Evolutionary conservation across 108 stramenopile species (phyloP).

Genomic region (Cyclotella sp.): DNA sequence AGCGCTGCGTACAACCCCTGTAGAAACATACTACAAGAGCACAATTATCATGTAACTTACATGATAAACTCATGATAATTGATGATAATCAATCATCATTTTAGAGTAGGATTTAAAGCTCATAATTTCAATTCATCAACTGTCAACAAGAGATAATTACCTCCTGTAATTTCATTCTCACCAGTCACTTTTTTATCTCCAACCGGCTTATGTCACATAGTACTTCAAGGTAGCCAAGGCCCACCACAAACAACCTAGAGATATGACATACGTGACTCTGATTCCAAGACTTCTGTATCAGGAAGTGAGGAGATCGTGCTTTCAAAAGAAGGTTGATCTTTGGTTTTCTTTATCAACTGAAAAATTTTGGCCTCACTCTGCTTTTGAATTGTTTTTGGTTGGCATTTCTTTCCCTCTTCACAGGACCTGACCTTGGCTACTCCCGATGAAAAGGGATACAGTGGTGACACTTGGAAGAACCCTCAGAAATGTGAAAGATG

Average conservation of each 20-base stretch:
- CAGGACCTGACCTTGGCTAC: neutral
- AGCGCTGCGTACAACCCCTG: no score
- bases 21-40: no score
- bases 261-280: neutral
- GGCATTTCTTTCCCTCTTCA: neutral
- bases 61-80: no score
- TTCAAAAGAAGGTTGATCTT: constrained; percentile 3
- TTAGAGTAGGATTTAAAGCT: no score
- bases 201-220: no score
- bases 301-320: neutral
- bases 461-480: neutral
- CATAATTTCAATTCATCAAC: no score
- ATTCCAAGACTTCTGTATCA: neutral
- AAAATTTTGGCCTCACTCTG: constrained; percentile 8
- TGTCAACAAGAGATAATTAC: no score
- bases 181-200: no score
- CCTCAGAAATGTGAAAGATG: neutral
- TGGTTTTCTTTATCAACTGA: constrained; percentile 8
- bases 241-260: constrained; percentile 1
- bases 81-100: no score
- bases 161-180: no score
- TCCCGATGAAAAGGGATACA: neutral
- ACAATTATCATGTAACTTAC: no score
- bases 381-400: constrained; percentile 6
- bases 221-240: constrained; percentile 16